phyloP scores from a whole-genome alignment of 306 rosid species.

The Quercus wislizeni region DNA sequence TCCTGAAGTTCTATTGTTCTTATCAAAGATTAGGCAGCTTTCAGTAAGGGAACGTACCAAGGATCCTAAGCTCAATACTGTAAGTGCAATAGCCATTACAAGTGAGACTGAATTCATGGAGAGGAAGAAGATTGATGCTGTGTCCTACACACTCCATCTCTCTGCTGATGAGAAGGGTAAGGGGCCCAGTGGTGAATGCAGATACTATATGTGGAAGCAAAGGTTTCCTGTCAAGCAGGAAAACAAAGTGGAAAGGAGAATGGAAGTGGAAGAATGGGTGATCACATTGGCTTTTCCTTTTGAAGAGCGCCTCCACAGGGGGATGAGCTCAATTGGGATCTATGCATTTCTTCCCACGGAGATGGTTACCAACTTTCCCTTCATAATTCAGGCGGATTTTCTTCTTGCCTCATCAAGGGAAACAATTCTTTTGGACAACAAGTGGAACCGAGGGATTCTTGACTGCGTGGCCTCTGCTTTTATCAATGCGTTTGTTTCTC shows the following conservation, averaged over 20 bases:
- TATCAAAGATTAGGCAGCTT: no score
- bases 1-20: no score
- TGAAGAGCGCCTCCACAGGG: conserved; percentile 46
- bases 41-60: no score
- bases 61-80: no score
- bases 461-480: conserved; percentile 61
- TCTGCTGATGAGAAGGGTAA: conserved; percentile 31
- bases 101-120: no score
- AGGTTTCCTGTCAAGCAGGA: conserved; percentile 53
- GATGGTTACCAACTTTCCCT: conserved; percentile 70
- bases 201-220: conserved; percentile 69
- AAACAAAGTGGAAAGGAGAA: conserved; percentile 48
- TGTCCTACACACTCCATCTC: conserved; percentile 63
- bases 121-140: conserved; percentile 49
- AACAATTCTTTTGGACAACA: conserved; percentile 55
- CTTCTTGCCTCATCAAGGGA: conserved; percentile 75
- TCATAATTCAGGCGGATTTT: conserved; percentile 78
- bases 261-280: conserved; percentile 55
- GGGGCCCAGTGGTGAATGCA: conserved; percentile 32
- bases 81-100: no score
- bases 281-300: conserved; percentile 65
- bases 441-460: conserved; percentile 82
- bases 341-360: conserved; percentile 79
- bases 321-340: conserved; percentile 48
- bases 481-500: conserved; percentile 49